phyloP scores from a whole-genome alignment of 2,329 filamentous ascomycete species.

The Cadophora luteo-olivacea region DNA sequence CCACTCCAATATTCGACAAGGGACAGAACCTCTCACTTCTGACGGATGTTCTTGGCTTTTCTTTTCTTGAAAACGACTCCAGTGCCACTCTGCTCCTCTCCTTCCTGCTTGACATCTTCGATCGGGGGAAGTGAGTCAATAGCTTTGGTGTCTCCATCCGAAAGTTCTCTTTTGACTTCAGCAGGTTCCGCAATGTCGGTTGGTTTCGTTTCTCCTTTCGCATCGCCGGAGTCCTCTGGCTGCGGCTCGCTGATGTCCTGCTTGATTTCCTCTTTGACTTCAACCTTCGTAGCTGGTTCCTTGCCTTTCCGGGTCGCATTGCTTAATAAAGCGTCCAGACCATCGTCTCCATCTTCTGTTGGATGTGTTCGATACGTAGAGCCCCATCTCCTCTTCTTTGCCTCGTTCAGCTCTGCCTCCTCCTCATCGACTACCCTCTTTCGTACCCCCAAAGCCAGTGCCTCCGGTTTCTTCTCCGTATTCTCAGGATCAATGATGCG shows the following conservation, averaged over 20 bases:
- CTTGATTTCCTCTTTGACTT: conserved; percentile 35
- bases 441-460: conserved; percentile 59
- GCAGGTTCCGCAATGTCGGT: conserved; percentile 9
- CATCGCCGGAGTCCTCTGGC: conserved; percentile 7
- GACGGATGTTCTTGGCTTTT: conserved; percentile 70
- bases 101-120: conserved; percentile 41
- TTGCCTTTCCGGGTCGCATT: conserved; percentile 41
- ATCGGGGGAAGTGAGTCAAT: conserved; percentile 40
- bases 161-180: conserved; percentile 38
- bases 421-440: conserved; percentile 69
- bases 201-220: conserved; percentile 1
- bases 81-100: conserved; percentile 42
- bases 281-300: conserved; percentile 28
- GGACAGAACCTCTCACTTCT: conserved; percentile 52
- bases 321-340: conserved; percentile 49
- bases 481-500: conserved; percentile 47
- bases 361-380: conserved; percentile 46
- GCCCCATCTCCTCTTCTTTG: conserved; percentile 59
- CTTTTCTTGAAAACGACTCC: conserved; percentile 81
- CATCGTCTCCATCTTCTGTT: conserved; percentile 40
- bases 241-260: conserved; percentile 20
- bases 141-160: conserved; percentile 45
- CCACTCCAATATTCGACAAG: not conserved
- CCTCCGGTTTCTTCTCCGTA: conserved; percentile 51
- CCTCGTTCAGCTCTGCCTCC: conserved; percentile 63